Conservation (phyloP, 306 rosid species). For the Medicago truncatula region DNA sequence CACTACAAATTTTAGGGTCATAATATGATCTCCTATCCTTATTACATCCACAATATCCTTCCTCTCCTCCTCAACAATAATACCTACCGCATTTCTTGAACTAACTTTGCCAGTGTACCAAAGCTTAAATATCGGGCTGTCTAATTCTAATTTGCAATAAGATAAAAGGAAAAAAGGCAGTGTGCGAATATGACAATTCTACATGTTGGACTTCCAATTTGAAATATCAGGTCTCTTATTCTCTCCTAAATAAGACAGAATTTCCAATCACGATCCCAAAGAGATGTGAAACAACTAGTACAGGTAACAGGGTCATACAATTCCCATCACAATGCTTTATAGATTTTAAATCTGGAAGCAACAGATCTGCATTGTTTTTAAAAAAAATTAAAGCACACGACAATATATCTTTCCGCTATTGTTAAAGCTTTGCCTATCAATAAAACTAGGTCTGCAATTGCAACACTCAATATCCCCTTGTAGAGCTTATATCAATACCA, state of each 20-base stretch:
- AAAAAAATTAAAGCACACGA: background rate
- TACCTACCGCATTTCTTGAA: background rate
- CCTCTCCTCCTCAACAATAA: background rate
- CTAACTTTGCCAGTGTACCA: background rate
- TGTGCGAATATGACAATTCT: slow-evolving; percentile 7
- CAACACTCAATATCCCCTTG: background rate
- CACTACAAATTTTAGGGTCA: background rate
- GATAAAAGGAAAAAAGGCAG: background rate
- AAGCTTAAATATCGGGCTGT: background rate
- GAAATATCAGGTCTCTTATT: slow-evolving; percentile 3
- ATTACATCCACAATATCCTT: background rate
- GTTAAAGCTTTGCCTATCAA: slow-evolving; percentile 24
- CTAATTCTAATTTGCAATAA: no score
- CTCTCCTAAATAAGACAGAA: slow-evolving; percentile 14
- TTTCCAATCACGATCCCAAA: slow-evolving; percentile 8
- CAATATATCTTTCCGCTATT: slow-evolving; percentile 1
- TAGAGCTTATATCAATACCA: background rate
- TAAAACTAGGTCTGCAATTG: slow-evolving; percentile 30
- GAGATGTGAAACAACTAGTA: slow-evolving; percentile 17
- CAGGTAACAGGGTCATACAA: slow-evolving; percentile 10
- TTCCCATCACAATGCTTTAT: slow-evolving; percentile 10
- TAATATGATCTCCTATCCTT: background rate
- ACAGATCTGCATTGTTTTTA: background rate
- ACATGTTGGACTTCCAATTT: slow-evolving; percentile 8
- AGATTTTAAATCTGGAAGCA: slow-evolving; percentile 14